These are phyloP conservation scores for Epichloe elymi DNA, from an alignment of 2,329 filamentous ascomycete genomes.

Conservation along the genomic window DNA sequence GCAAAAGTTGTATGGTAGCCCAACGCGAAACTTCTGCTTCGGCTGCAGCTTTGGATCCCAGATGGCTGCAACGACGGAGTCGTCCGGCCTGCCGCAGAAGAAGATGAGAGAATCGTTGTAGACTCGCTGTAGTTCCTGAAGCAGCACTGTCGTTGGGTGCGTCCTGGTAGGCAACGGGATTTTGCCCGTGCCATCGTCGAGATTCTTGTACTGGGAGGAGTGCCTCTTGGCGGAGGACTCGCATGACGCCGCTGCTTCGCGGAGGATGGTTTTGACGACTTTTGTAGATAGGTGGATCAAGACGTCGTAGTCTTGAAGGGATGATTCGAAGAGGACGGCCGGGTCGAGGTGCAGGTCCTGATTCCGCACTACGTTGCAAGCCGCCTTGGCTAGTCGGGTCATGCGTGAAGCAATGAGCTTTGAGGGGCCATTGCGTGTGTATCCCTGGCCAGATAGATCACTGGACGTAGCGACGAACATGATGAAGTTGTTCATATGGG, in stretches of 20 bases:
- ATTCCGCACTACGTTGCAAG: slow-evolving; percentile 46
- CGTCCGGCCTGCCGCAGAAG: slow-evolving; percentile 55
- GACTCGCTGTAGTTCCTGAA: slow-evolving; percentile 51
- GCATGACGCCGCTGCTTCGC: slow-evolving; percentile 21
- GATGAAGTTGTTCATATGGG: slow-evolving; percentile 69
- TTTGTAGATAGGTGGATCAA: slow-evolving; percentile 57
- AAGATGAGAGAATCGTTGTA: slow-evolving; percentile 65
- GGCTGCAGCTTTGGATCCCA: slow-evolving; percentile 42
- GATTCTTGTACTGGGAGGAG: slow-evolving; percentile 65
- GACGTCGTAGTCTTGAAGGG: slow-evolving; percentile 71
- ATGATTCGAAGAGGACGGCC: slow-evolving; percentile 53
- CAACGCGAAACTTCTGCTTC: slow-evolving; percentile 52
- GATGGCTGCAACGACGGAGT: slow-evolving; percentile 40
- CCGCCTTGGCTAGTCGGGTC: slow-evolving; percentile 67
- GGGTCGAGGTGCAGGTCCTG: slow-evolving; percentile 38
- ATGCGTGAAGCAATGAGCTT: slow-evolving; percentile 77
- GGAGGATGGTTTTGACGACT: slow-evolving; percentile 28
- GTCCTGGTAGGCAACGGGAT: slow-evolving; percentile 36
- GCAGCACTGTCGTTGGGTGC: slow-evolving; percentile 48
- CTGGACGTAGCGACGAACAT: slow-evolving; percentile 71
- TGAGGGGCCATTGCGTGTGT: slow-evolving; percentile 58
- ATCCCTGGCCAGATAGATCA: slow-evolving; percentile 66
- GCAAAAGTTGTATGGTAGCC: slow-evolving; percentile 48
- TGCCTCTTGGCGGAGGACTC: slow-evolving; percentile 25
- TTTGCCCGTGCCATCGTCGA: slow-evolving; percentile 45